Evolutionary conservation across 192 early-diverging fungal species (phyloP).

Genomic region (Spizellomyces sp.): DNA sequence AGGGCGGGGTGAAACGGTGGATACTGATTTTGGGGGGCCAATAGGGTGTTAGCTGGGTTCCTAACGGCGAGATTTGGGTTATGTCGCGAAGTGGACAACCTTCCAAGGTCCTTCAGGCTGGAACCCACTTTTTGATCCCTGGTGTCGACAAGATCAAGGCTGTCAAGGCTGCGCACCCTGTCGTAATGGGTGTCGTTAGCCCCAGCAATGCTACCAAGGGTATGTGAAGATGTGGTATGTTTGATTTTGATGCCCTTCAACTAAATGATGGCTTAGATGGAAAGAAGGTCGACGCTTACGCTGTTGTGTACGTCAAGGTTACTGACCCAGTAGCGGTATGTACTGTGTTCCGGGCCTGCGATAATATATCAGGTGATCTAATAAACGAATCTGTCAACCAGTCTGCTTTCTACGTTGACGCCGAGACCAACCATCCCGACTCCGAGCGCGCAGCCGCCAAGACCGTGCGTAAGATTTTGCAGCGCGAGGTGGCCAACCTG

Average conservation of each 20-base stretch:
- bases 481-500: slow-evolving; percentile 42
- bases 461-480: slow-evolving; percentile 42
- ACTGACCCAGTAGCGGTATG: slow-evolving; percentile 47
- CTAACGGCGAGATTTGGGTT: slow-evolving; percentile 54
- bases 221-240: slow-evolving; percentile 1
- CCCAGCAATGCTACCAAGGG: slow-evolving; percentile 40
- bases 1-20: background rate
- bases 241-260: background rate
- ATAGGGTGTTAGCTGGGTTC: slow-evolving; percentile 48
- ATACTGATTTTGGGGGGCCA: slow-evolving; percentile 3
- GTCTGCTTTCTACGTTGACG: slow-evolving; percentile 54
- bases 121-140: slow-evolving; percentile 48
- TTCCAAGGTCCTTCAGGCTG: slow-evolving; percentile 29
- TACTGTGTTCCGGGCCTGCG: background rate
- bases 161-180: slow-evolving; percentile 46
- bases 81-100: slow-evolving; percentile 40
- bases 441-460: slow-evolving; percentile 58
- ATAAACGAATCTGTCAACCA: background rate
- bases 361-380: no score
- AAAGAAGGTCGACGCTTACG: slow-evolving; percentile 52
- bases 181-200: slow-evolving; percentile 49
- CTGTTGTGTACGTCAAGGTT: slow-evolving; percentile 51
- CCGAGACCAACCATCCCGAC: slow-evolving; percentile 53
- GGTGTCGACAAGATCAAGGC: slow-evolving; percentile 47
- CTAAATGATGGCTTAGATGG: slow-evolving; percentile 37